Base-by-base conservation (phyloP, 1,284 basidiomycete species). In the Apiotrichum siamense region DNA sequence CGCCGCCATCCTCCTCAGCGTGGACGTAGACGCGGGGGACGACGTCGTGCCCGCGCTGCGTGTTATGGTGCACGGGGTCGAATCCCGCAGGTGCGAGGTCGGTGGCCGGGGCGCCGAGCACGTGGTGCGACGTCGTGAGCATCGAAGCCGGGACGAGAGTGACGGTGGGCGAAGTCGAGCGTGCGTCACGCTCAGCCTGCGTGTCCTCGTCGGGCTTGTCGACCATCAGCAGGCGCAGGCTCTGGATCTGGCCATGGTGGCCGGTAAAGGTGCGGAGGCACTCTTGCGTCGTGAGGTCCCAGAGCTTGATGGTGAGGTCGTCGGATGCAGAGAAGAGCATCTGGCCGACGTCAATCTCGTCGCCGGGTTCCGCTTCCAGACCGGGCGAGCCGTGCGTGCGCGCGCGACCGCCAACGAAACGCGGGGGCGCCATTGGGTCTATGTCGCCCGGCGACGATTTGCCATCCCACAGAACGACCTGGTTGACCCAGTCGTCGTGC, bases 251-350 rank as follows among this genome's bases (percentile, higher is more conserved):
- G 0, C 87, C 91, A 50, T 94, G 85, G 73, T 99, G 94, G 0
- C 93, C 96, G 13, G 79, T 80, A 67, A 94, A 90, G 49, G 85
- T 83, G 26, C 88, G 81, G 37, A 97, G 80, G 66, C 91, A 97
- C 18, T 85, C 81, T 42, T 88, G 81, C 23, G 78, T 77, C 21
- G 80, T 83, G 41, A 98, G 80, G 73, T 98, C 92, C 94, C 94
- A 99, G 3, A 99, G 81, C 52, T 86, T 85, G 72, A 98, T 91
- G 4, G 86, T 85, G 26, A 87, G 86, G 67, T 98, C 96, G 69
- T 98, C 94, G 7, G 90, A 93, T 1, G 88, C 91, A 7, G 92
- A 97, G 76, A 98, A 97, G 31, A 99, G 79, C 85, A 94, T 90
- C 74, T 92, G 90, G 39, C 89, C 88, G 2, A 82, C 79, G 54